These are phyloP conservation scores for Claviceps humidiphila DNA, from an alignment of 2,329 filamentous ascomycete genomes.

Conservation along the genomic window DNA sequence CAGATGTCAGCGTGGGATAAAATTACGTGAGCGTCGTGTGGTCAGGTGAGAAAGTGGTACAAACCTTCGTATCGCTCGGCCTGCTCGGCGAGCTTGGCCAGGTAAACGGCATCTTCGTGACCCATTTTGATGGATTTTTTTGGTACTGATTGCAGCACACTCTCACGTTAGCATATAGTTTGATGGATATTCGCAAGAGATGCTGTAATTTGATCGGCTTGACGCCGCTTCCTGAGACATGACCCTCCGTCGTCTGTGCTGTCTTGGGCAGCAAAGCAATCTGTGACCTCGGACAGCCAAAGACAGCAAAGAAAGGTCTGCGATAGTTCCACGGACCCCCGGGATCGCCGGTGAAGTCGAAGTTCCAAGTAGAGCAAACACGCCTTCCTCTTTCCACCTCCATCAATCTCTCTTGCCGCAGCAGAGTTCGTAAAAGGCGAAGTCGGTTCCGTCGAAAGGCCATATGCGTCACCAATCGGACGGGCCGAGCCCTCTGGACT, in stretches of 20 bases:
- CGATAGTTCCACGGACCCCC: not conserved
- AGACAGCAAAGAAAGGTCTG: not conserved
- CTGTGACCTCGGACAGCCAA: not conserved
- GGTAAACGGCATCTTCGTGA: conserved; percentile 98
- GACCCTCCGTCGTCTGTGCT: not conserved
- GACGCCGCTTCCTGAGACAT: not conserved
- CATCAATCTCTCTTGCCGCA: conserved; percentile 1
- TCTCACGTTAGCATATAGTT: conserved; percentile 1
- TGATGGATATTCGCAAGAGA: not conserved
- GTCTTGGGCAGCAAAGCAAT: conserved; percentile 1
- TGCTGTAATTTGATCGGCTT: not conserved
- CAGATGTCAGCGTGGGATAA: conserved; percentile 13
- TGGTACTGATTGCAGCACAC: not conserved
- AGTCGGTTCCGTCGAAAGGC: not conserved
- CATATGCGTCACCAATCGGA: conserved; percentile 1
- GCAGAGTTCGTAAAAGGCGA: not conserved
- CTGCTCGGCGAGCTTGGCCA: conserved; percentile 99
- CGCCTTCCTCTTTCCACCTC: not conserved
- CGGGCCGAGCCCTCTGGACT: not conserved
- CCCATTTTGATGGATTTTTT: conserved; percentile 57
- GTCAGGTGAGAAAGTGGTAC: conserved; percentile 17
- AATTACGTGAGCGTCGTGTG: not conserved
- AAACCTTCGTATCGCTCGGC: conserved; percentile 99
- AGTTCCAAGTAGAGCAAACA: not conserved
- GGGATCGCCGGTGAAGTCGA: not conserved